These are phyloP conservation scores for Phytophthora hybrid DNA, from an alignment of 352 stramenopile genomes.

Conservation along the genomic window DNA sequence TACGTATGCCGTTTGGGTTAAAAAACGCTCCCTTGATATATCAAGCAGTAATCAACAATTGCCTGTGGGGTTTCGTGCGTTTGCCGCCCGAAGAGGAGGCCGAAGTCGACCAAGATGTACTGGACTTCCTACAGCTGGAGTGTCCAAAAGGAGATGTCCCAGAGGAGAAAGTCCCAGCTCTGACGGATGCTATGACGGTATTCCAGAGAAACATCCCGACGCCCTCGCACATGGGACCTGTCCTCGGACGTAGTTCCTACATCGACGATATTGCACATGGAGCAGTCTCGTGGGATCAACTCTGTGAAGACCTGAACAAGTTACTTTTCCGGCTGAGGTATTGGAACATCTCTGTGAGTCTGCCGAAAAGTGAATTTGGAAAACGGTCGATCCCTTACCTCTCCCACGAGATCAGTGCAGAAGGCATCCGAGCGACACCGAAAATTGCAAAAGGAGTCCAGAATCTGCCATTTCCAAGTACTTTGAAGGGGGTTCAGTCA, in stretches of 20 bases:
- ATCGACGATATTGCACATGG: constrained; percentile 12
- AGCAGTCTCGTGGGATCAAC: neutral
- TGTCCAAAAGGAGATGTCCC: neutral
- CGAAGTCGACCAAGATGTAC: neutral
- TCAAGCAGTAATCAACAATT: constrained; percentile 30
- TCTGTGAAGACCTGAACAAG: constrained; percentile 2
- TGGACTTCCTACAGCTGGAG: neutral
- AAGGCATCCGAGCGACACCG: no score
- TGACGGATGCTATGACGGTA: neutral
- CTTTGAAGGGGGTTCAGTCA: no score
- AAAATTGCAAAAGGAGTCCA: no score
- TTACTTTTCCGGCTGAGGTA: neutral
- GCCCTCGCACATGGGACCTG: neutral
- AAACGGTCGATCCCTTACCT: neutral
- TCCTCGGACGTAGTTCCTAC: constrained; percentile 14
- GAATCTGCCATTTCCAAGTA: no score
- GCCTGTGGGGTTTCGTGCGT: constrained; percentile 18
- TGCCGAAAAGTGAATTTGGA: constrained; percentile 10
- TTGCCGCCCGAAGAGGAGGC: neutral
- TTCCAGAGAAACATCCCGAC: neutral
- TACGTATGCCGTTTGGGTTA: constrained; percentile 15
- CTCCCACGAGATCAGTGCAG: no score
- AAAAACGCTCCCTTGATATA: constrained; percentile 33
- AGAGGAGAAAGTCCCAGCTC: neutral
- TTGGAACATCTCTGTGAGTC: constrained; percentile 13